Conservation (phyloP, 2,329 filamentous ascomycete species). For the Hypoxylon rubiginosum region DNA sequence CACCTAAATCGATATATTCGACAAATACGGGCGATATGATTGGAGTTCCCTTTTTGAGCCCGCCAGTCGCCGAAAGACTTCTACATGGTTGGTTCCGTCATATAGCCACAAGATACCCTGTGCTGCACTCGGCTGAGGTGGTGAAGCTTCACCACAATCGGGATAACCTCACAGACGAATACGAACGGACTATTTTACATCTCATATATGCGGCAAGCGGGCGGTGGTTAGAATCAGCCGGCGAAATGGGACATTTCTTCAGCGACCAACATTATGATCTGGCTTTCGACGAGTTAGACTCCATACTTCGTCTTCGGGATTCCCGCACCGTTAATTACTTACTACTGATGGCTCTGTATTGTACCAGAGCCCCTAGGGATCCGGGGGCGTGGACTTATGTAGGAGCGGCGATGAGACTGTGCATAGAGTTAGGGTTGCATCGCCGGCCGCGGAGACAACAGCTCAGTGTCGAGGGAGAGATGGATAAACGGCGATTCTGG, state of each 20-base stretch:
- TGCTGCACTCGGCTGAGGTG: constrained; percentile 45
- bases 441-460: constrained; percentile 44
- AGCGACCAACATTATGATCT: constrained; percentile 50
- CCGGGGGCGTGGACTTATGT: constrained; percentile 52
- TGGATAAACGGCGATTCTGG: constrained; percentile 52
- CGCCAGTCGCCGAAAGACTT: constrained; percentile 45
- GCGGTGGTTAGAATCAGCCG: constrained; percentile 51
- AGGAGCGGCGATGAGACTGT: constrained; percentile 48
- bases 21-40: constrained; percentile 43
- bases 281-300: constrained; percentile 48
- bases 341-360: constrained; percentile 50
- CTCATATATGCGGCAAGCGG: constrained; percentile 50
- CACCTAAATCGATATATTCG: constrained; percentile 50
- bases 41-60: constrained; percentile 47
- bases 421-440: constrained; percentile 50
- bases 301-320: constrained; percentile 47
- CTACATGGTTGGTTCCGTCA: constrained; percentile 51
- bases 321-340: constrained; percentile 49
- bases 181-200: constrained; percentile 48
- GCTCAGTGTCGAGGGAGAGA: constrained; percentile 47
- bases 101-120: constrained; percentile 50
- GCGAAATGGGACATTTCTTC: constrained; percentile 51
- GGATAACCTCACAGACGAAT: constrained; percentile 45
- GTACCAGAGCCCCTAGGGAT: constrained; percentile 50
- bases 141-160: constrained; percentile 48